phyloP scores from a whole-genome alignment of 139 green algal species.

The Dunaliella sp. region DNA sequence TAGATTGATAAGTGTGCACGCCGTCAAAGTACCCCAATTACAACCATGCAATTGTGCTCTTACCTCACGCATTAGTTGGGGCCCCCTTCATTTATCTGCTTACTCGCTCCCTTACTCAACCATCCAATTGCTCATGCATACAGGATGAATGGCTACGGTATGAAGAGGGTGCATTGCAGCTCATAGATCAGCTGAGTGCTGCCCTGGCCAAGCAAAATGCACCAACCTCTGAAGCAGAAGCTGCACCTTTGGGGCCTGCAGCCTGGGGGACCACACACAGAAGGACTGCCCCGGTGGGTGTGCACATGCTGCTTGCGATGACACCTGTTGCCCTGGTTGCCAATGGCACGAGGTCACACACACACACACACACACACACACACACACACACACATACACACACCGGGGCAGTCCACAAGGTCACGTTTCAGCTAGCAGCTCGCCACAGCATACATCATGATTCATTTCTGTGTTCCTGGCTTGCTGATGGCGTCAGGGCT shows the following conservation, averaged over 20 bases:
- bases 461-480: too few relatives aligned
- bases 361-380: neutral
- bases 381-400: neutral
- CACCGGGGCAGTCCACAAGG: neutral
- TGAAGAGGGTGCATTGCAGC: constrained; percentile 1
- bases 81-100: neutral
- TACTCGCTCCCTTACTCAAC: neutral
- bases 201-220: neutral
- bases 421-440: too few relatives aligned
- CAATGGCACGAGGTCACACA: too few relatives aligned
- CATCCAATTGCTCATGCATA: neutral
- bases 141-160: constrained; percentile 17
- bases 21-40: neutral
- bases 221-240: neutral
- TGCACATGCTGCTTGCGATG: too few relatives aligned
- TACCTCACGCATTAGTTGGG: too few relatives aligned
- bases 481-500: too few relatives aligned
- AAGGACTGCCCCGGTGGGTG: neutral
- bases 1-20: neutral
- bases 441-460: neutral
- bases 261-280: neutral
- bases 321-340: too few relatives aligned
- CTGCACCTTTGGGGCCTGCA: neutral
- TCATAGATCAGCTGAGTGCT: constrained; percentile 10
- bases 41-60: neutral